Conservation (phyloP, 2,329 filamentous ascomycete genomes). For the Lasiodiplodia hormozganensis region DNA sequence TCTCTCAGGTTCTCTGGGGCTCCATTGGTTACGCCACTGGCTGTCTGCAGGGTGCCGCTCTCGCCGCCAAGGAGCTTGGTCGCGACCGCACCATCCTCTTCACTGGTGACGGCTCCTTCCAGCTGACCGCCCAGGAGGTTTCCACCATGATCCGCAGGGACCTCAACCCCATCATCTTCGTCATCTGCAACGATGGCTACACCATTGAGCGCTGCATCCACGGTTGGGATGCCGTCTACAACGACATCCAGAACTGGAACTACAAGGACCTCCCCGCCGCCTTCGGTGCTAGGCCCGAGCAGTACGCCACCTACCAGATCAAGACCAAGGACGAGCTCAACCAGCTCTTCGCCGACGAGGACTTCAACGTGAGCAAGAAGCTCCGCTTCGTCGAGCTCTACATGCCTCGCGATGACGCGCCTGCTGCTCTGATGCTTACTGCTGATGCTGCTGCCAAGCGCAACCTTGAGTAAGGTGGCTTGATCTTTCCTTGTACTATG, state of each 20-base stretch:
- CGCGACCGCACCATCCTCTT: slow-evolving; percentile 76
- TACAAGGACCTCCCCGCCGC: slow-evolving; percentile 71
- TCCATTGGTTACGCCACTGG: slow-evolving; percentile 71
- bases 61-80: slow-evolving; percentile 72
- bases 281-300: slow-evolving; percentile 68
- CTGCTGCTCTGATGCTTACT: slow-evolving; percentile 71
- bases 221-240: slow-evolving; percentile 79
- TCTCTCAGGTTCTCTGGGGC: slow-evolving; percentile 79
- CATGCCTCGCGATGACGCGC: slow-evolving; percentile 81
- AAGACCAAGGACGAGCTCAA: slow-evolving; percentile 74
- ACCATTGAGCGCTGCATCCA: slow-evolving; percentile 91
- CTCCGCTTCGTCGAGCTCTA: slow-evolving; percentile 81
- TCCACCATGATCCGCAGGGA: slow-evolving; percentile 81
- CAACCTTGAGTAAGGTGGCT: slow-evolving; percentile 56
- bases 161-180: slow-evolving; percentile 80
- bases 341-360: slow-evolving; percentile 66
- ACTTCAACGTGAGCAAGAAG: slow-evolving; percentile 61
- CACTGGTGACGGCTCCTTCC: slow-evolving; percentile 87
- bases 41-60: slow-evolving; percentile 70
- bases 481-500: not conserved
- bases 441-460: slow-evolving; percentile 73
- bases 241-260: slow-evolving; percentile 79
- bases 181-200: slow-evolving; percentile 88
- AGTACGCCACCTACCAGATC: slow-evolving; percentile 69
- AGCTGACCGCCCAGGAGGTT: slow-evolving; percentile 83